phyloP scores from a whole-genome alignment of 306 rosid species.

The Vicia sativa region DNA sequence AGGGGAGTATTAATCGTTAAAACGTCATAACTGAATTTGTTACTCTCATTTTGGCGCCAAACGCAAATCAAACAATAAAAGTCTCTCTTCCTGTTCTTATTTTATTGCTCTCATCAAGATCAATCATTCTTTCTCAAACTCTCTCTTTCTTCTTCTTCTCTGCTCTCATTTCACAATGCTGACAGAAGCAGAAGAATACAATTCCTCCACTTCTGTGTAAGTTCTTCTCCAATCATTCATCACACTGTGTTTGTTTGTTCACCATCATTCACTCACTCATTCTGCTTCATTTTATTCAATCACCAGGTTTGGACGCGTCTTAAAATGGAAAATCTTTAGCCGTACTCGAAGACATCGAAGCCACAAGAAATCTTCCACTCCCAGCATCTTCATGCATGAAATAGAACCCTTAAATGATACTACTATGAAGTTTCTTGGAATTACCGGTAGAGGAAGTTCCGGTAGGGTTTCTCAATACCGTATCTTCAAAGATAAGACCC shows the following conservation, averaged over 20 bases:
- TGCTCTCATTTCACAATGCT: background rate
- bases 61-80: background rate
- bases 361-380: background rate
- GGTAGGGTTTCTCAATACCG: slow-evolving; percentile 10
- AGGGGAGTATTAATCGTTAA: no score
- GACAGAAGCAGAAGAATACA: background rate
- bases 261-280: background rate
- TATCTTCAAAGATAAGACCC: rapidly evolving
- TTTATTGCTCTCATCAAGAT: no score
- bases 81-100: no score
- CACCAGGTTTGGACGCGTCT: background rate
- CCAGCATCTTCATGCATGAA: background rate
- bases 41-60: background rate
- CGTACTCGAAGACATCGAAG: no score
- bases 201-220: slow-evolving; percentile 1
- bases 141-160: background rate
- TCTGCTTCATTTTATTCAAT: background rate
- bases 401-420: background rate
- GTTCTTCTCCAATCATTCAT: background rate
- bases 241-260: background rate
- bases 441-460: background rate
- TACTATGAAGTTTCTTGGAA: background rate
- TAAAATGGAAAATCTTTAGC: no score
- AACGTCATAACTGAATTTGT: background rate
- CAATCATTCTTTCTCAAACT: no score